These are phyloP conservation scores for Neofusicoccum ribis DNA, from an alignment of 2,329 filamentous ascomycete species.

Conservation along the genomic window DNA sequence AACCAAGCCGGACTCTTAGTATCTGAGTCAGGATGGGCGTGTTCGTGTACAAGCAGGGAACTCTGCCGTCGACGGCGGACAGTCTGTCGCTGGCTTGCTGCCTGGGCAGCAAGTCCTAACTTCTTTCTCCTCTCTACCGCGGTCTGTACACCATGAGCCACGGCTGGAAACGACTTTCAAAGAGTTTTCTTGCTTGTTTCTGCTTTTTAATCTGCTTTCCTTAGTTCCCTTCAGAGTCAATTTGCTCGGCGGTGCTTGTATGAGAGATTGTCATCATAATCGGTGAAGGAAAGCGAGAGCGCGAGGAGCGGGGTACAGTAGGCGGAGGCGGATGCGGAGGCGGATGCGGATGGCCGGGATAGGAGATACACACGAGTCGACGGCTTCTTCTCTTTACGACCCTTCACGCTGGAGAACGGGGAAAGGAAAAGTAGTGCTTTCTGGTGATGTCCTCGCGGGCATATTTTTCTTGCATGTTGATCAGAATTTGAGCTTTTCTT, in stretches of 20 bases:
- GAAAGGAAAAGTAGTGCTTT: background rate
- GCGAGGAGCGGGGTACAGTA: background rate
- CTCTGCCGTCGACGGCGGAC: background rate
- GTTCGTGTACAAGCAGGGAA: no score
- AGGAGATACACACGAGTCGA: background rate
- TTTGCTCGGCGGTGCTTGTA: background rate
- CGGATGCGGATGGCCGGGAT: background rate
- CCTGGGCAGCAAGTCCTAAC: background rate
- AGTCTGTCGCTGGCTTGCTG: background rate
- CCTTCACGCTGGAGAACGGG: background rate
- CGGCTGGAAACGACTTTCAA: background rate
- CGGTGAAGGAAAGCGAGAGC: background rate
- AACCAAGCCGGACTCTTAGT: background rate
- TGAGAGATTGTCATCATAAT: background rate
- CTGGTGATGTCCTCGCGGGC: background rate
- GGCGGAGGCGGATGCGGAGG: background rate
- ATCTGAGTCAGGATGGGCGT: no score
- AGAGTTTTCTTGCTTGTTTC: background rate
- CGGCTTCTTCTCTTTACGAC: background rate
- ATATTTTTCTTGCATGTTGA: background rate
- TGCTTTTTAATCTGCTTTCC: background rate
- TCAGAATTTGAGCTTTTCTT: background rate
- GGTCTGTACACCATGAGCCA: conserved; percentile 6
- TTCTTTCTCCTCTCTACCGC: background rate
- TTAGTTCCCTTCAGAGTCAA: background rate